Evolutionary conservation across 495 filamentous ascomycete species (phyloP).

Genomic region (Lasiosphaeria hispida): DNA sequence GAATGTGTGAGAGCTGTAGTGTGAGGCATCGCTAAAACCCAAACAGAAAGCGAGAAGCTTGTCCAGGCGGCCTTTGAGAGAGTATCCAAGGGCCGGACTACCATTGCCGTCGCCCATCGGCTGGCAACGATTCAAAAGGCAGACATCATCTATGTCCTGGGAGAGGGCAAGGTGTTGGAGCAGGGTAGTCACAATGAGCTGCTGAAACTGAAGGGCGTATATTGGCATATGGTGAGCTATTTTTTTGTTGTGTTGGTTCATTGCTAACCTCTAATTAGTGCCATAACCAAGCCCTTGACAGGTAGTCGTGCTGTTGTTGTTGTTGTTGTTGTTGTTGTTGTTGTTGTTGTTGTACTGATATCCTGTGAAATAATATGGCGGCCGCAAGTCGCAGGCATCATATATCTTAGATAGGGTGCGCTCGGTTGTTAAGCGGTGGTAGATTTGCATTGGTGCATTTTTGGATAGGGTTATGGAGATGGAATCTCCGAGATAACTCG

Average conservation of each 20-base stretch:
- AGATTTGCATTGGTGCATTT: too few relatives aligned
- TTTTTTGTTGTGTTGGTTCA: neutral
- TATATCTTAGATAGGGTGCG: too few relatives aligned
- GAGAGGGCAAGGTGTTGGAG: constrained; percentile 52
- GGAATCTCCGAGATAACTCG: too few relatives aligned
- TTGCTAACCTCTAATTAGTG: constrained; percentile 29
- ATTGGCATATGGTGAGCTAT: constrained; percentile 42
- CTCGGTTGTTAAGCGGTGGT: too few relatives aligned
- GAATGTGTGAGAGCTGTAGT: too few relatives aligned
- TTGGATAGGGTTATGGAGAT: too few relatives aligned
- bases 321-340: too few relatives aligned
- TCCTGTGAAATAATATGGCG: too few relatives aligned
- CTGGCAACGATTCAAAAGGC: constrained; percentile 53
- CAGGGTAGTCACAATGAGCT: constrained; percentile 51
- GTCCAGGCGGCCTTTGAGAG: constrained; percentile 68
- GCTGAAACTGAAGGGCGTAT: constrained; percentile 46
- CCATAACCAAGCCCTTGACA: constrained; percentile 41
- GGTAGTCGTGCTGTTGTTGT: constrained; percentile 22
- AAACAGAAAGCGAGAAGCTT: constrained; percentile 60
- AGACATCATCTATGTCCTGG: constrained; percentile 54
- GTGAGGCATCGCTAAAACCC: too few relatives aligned
- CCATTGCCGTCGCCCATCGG: constrained; percentile 68
- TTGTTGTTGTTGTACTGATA: too few relatives aligned
- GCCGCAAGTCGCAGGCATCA: too few relatives aligned
- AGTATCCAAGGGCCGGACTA: constrained; percentile 59